These are phyloP conservation scores for Paradendryphiella salina DNA, from an alignment of 2,329 filamentous ascomycete genomes.

Conservation along the genomic window DNA sequence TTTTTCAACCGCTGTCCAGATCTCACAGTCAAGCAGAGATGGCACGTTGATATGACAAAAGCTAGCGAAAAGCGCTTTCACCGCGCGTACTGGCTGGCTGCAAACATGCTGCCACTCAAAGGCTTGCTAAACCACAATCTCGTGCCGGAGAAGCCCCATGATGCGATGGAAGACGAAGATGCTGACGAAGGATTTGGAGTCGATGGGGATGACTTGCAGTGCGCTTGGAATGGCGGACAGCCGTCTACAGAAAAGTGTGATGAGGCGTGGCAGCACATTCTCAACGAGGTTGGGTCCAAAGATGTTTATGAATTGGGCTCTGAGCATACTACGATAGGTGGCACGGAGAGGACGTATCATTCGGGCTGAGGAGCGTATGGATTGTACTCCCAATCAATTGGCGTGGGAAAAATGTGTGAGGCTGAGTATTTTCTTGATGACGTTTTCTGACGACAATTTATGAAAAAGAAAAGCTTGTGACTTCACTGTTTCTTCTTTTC, in stretches of 20 bases:
- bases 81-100: constrained; percentile 36
- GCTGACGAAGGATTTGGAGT: constrained; percentile 12
- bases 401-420: not conserved
- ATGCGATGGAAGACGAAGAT: constrained; percentile 6
- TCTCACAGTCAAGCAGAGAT: constrained; percentile 16
- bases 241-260: not conserved
- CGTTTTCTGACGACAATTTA: no score
- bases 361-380: not conserved
- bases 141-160: constrained; percentile 4
- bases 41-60: constrained; percentile 16
- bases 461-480: no score
- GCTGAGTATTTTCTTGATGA: rapidly evolving
- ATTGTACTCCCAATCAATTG: no score
- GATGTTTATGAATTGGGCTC: not conserved
- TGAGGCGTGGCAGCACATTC: constrained; percentile 8
- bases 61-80: constrained; percentile 33
- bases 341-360: not conserved
- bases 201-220: constrained; percentile 11
- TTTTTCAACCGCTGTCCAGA: constrained; percentile 1
- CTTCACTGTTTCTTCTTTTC: no score
- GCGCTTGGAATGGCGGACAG: constrained; percentile 6
- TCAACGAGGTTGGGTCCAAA: not conserved
- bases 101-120: constrained; percentile 18
- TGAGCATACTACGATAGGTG: constrained; percentile 7
- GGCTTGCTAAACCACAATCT: constrained; percentile 20